Conservation (phyloP, 2,329 filamentous ascomycete genomes). For the Aspergillus cejpii region DNA sequence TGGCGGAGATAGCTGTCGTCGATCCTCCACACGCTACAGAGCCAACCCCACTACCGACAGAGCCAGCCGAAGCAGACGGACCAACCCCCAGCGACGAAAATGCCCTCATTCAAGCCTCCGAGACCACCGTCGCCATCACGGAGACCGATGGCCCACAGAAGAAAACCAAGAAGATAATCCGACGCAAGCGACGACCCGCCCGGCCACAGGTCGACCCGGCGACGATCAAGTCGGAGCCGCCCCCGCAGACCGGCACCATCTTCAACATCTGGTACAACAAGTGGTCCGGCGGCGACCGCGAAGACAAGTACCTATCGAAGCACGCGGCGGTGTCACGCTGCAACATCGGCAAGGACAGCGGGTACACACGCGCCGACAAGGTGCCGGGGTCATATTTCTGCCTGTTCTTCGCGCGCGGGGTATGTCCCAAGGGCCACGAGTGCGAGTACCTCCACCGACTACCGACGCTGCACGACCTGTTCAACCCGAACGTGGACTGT, state of each 20-base stretch:
- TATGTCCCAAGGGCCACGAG: slow-evolving; percentile 70
- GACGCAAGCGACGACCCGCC: slow-evolving; percentile 83
- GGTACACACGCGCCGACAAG: slow-evolving; percentile 71
- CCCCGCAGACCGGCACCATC: slow-evolving; percentile 85
- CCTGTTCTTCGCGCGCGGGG: slow-evolving; percentile 77
- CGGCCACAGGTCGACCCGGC: slow-evolving; percentile 84
- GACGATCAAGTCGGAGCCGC: slow-evolving; percentile 73
- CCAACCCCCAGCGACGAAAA: slow-evolving; percentile 14
- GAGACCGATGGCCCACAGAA: slow-evolving; percentile 33
- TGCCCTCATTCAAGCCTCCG: slow-evolving; percentile 14
- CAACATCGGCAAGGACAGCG: slow-evolving; percentile 71
- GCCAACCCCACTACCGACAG: slow-evolving; percentile 43
- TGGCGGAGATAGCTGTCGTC: slow-evolving; percentile 25
- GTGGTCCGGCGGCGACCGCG: slow-evolving; percentile 90
- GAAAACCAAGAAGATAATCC: slow-evolving; percentile 85
- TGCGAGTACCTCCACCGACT: slow-evolving; percentile 91
- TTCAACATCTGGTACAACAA: slow-evolving; percentile 99
- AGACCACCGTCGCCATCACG: slow-evolving; percentile 9
- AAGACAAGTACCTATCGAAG: slow-evolving; percentile 82
- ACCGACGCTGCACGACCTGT: slow-evolving; percentile 79
- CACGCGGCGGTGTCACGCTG: slow-evolving; percentile 77
- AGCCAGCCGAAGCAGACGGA: slow-evolving; percentile 36
- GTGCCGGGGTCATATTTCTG: slow-evolving; percentile 83
- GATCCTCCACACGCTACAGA: slow-evolving; percentile 43
- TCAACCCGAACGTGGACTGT: slow-evolving; percentile 89